phyloP scores from a whole-genome alignment of 176 grass and related monocot species.

The Chrysopogon serrulatus region DNA sequence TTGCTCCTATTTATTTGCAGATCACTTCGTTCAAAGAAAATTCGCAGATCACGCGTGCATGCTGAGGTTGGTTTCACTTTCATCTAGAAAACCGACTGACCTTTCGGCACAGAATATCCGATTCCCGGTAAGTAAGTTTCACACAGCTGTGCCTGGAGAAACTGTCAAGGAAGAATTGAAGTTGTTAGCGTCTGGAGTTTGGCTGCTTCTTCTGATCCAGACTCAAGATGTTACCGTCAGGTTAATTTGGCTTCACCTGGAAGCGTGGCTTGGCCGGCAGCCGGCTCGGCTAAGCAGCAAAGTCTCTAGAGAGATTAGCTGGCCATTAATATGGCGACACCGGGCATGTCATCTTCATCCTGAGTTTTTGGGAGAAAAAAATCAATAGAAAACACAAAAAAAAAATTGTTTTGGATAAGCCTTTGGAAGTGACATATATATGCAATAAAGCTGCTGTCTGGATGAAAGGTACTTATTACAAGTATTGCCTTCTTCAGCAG shows the following conservation, averaged over 20 bases:
- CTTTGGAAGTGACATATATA: constrained; percentile 6
- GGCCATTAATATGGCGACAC: neutral
- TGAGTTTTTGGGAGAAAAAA: neutral
- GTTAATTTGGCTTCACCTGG: constrained; percentile 10
- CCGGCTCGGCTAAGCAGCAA: constrained; percentile 23
- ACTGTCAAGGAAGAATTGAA: neutral
- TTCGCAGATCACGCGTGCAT: neutral
- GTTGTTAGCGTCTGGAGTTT: constrained; percentile 15
- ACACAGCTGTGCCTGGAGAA: constrained; percentile 11
- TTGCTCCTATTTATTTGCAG: neutral
- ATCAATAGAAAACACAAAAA: too few species aligned
- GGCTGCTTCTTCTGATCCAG: neutral
- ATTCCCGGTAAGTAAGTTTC: constrained; percentile 19
- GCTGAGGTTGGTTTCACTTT: neutral
- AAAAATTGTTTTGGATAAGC: constrained; percentile 3
- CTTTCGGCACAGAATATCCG: neutral
- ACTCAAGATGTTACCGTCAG: constrained; percentile 5
- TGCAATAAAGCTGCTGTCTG: constrained; percentile 5
- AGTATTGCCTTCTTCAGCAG: neutral
- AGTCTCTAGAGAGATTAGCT: constrained; percentile 22
- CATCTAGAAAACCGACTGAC: neutral
- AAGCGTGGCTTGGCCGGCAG: constrained; percentile 10
- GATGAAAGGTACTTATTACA: neutral
- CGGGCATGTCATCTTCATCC: neutral
- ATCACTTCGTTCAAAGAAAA: neutral